A percentile compares a stretch with the other conserved stretches of the same genome.
Conservation (phyloP, 2,329 filamentous ascomycete genomes). For the Pyrenophora teres region DNA sequence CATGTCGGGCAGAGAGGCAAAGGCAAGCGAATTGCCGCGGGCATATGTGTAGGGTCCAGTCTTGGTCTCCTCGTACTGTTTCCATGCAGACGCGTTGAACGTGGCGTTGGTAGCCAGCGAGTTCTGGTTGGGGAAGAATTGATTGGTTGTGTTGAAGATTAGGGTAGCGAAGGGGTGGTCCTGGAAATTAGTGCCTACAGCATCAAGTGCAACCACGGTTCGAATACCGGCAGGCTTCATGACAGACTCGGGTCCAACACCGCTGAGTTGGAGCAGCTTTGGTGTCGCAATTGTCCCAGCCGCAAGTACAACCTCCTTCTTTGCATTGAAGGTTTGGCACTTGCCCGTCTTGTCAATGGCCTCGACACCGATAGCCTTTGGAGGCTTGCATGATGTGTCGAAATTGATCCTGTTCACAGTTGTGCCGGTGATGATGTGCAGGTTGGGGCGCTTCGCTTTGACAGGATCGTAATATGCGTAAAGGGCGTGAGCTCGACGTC, state of each 20-base stretch:
- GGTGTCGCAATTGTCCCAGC: slow-evolving; percentile 62
- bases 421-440: slow-evolving; percentile 30
- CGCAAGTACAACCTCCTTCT: slow-evolving; percentile 62
- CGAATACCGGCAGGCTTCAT: slow-evolving; percentile 36
- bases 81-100: slow-evolving; percentile 40
- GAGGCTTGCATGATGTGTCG: slow-evolving; percentile 15
- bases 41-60: slow-evolving; percentile 39
- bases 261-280: slow-evolving; percentile 53
- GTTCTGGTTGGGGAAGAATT: slow-evolving; percentile 30
- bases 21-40: slow-evolving; percentile 32
- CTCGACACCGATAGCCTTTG: slow-evolving; percentile 25
- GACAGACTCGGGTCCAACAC: slow-evolving; percentile 37
- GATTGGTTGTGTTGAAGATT: slow-evolving; percentile 28
- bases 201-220: slow-evolving; percentile 34
- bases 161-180: slow-evolving; percentile 34
- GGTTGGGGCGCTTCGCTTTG: slow-evolving; percentile 24
- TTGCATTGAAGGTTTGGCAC: slow-evolving; percentile 24
- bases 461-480: slow-evolving; percentile 41
- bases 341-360: slow-evolving; percentile 18
- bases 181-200: slow-evolving; percentile 44
- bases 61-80: slow-evolving; percentile 38
- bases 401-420: slow-evolving; percentile 31
- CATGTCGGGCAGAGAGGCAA: slow-evolving; percentile 34
- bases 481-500: slow-evolving; percentile 30
- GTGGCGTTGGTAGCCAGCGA: slow-evolving; percentile 35